A percentile compares a stretch with the other conserved stretches of the same genome.
These are phyloP conservation scores for Bruguiera gymnorhiza DNA, from an alignment of 345 rosid genomes.

Conservation along the genomic window DNA sequence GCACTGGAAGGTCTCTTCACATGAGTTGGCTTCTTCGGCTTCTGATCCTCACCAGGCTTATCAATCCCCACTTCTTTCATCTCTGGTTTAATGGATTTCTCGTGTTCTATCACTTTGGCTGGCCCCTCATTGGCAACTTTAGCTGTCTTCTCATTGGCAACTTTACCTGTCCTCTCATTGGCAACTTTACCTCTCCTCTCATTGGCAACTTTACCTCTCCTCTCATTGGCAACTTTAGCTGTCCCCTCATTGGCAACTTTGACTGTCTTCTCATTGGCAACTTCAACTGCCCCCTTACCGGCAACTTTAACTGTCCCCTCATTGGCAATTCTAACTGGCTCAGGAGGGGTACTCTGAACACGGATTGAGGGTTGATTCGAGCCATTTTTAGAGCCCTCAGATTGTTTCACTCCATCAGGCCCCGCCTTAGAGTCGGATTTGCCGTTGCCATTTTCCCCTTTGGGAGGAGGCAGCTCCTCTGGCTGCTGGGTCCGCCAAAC, in stretches of 20 bases:
- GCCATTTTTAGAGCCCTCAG: slow-evolving; percentile 22
- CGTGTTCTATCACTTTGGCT: slow-evolving; percentile 23
- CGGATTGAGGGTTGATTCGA: slow-evolving; percentile 19
- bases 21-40: slow-evolving; percentile 44
- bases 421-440: slow-evolving; percentile 19
- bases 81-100: slow-evolving; percentile 20
- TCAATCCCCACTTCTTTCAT: slow-evolving; percentile 21
- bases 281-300: too few relatives aligned
- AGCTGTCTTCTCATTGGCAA: slow-evolving; percentile 14
- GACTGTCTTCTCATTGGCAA: too few relatives aligned
- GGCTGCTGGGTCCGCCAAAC: slow-evolving; percentile 65
- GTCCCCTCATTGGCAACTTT: too few relatives aligned
- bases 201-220: slow-evolving; percentile 31
- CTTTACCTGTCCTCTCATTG: slow-evolving; percentile 46
- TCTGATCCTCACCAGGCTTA: slow-evolving; percentile 27
- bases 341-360: slow-evolving; percentile 61
- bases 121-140: background rate
- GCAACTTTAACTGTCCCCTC: too few relatives aligned
- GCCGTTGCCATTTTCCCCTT: slow-evolving; percentile 23
- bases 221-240: too few relatives aligned
- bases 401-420: slow-evolving; percentile 20
- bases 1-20: slow-evolving; percentile 60
- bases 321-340: slow-evolving; percentile 25
- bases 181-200: slow-evolving; percentile 46
- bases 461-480: slow-evolving; percentile 45